Evolutionary conservation across 2,329 filamentous ascomycete genomes (phyloP), one percentile per base, ranked within the genome.

Genomic region (Colletotrichum sp.): DNA sequence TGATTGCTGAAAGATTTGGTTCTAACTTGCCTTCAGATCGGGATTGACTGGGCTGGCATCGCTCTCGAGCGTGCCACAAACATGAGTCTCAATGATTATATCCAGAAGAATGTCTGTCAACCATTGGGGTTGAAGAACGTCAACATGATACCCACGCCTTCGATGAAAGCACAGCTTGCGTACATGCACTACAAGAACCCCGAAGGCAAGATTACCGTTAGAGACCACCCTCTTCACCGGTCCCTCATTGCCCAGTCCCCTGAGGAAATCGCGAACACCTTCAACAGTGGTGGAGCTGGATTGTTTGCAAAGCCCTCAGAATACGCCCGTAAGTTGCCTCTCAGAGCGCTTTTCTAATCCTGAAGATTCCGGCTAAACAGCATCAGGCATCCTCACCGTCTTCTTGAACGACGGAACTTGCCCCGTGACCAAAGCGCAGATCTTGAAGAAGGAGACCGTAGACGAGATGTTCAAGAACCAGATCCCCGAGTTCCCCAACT

Each of bases 401-500:
- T 84, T 95, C 3, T 84, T 95, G 30, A 95, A 95, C 80, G 85
- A 93, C 76, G 93, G 93, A 62, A 89, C 85, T 0, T 92, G 89
- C 39, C 90, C 93, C 0, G 86, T 79, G 0, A 94, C 91, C 0
- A 88, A 89, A 2, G 81, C 82, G 0, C 85, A 86, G 68, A 88
- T 95, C 36, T 86, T 95, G 8, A 84, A 86, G 24, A 85, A 88
- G 18, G 85, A 88, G 34, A 93, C 92, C 0, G 89, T 95, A 0
- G 87, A 92, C 15, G 83, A 89, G 36, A 93, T 95, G 90, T 94
- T 92, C 81, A 86, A 85, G 72, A 94, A 95, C 80, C 92, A 92
- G 77, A 89, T 93, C 67, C 87, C 89, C 0, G 76, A 88, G 2
- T 87, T 89, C 64, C 90, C 91, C 1, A 80, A 92, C 76, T 91